These are phyloP conservation scores for Mycosphaerella arachidis DNA, from an alignment of 2,329 filamentous ascomycete species.

Conservation along the genomic window DNA sequence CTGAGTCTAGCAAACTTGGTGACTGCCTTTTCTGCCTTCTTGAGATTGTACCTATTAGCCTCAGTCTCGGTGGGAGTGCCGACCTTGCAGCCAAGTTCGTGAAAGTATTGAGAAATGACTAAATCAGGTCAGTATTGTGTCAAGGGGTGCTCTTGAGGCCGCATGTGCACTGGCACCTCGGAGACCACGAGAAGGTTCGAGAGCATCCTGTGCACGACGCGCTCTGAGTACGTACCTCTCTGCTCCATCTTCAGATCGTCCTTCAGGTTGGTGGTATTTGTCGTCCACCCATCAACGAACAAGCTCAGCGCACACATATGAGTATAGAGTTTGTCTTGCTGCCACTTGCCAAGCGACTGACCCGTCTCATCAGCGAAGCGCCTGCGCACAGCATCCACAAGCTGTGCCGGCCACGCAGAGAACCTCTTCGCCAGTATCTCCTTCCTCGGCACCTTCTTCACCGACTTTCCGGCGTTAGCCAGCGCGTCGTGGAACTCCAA, in stretches of 20 bases:
- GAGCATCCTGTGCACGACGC: background rate
- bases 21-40: slow-evolving; percentile 56
- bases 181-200: background rate
- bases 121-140: background rate
- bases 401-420: slow-evolving; percentile 52
- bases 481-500: slow-evolving; percentile 46
- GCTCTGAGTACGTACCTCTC: slow-evolving; percentile 42
- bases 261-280: slow-evolving; percentile 64
- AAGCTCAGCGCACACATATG: slow-evolving; percentile 68
- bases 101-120: slow-evolving; percentile 62
- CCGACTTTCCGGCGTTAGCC: slow-evolving; percentile 27
- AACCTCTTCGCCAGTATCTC: slow-evolving; percentile 59
- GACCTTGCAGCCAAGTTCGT: slow-evolving; percentile 69
- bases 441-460: slow-evolving; percentile 53
- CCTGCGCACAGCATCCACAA: slow-evolving; percentile 63
- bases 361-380: slow-evolving; percentile 60
- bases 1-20: slow-evolving; percentile 66
- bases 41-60: slow-evolving; percentile 48
- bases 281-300: slow-evolving; percentile 68
- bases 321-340: slow-evolving; percentile 66
- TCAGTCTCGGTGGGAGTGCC: slow-evolving; percentile 44
- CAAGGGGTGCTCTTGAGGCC: background rate
- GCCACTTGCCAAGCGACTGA: slow-evolving; percentile 63
- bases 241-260: slow-evolving; percentile 69
- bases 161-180: background rate